Base-by-base conservation (phyloP, 352 stramenopile genomes). In the Pythium angustatum region DNA sequence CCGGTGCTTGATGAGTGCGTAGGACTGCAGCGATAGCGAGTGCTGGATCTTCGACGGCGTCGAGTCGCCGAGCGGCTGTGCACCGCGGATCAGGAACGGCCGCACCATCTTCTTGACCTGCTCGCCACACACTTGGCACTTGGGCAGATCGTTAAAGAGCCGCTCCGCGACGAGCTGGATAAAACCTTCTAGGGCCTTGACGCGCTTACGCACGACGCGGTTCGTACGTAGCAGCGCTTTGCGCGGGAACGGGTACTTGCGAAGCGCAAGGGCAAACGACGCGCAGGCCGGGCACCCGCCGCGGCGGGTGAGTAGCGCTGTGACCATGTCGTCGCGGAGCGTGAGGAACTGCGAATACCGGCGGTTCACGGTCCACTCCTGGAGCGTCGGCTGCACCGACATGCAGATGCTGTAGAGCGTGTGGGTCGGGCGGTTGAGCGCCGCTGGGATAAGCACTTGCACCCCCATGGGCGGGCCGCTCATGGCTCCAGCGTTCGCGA, bases 301-400 rank as follows among this genome's bases (percentile, higher is more conserved):
- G 36, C 57, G 53, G 70, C 64, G 34, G 58, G 27, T 30, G 10
- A 47, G 21, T 1, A 92, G 69, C 54, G 72, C 72, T 26, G 72
- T 65, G 56, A 89, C 71, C 49, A 94, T 66, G 51, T 90, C 81
- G 54, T 87, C 85, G 56, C 77, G 79, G 17, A 92, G 78, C 74
- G 88, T 77, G 61, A 93, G 76, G 69, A 94, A 94, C 75, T 94
- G 85, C 61, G 85, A 94, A 69, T 94, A 94, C 48, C 85, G 85
- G 26, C 85, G 83, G 64, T 94, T 94, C 40, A 94, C 84, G 0
- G 83, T 91, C 85, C 85, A 94, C 58, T 94, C 85, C 60, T 91
- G 80, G 47, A 73, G 71, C 17, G 81, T 90, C 38, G 85, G 83
- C 67, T 94, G 83, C 61, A 94, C 85, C 26, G 74, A 65, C 77